Conservation (phyloP, 2,329 filamentous ascomycete species). For the Ophiosphaerella herpotricha region DNA sequence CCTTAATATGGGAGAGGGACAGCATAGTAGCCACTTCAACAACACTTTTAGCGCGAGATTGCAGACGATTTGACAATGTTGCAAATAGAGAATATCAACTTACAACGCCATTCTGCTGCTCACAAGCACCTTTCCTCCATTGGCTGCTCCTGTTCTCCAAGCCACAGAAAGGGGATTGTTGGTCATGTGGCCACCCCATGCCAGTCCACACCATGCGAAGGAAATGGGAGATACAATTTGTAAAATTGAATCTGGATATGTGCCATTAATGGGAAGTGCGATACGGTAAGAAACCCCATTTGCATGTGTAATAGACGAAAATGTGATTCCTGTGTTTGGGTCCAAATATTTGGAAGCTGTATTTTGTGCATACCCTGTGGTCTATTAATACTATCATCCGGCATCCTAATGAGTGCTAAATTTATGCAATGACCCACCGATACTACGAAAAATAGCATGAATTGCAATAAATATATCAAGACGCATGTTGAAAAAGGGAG, state of each 20-base stretch:
- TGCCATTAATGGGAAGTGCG: conserved; percentile 13
- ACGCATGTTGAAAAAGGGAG: no score
- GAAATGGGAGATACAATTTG: conserved; percentile 18
- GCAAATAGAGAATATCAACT: neutral
- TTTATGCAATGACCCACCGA: no score
- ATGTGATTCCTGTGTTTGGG: conserved; percentile 15
- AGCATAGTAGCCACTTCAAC: conserved; percentile 80
- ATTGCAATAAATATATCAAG: no score
- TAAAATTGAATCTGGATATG: conserved; percentile 19
- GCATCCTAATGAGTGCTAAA: no score
- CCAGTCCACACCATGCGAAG: conserved; percentile 23
- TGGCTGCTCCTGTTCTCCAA: conserved; percentile 14
- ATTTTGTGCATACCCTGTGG: neutral
- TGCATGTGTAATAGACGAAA: conserved; percentile 17
- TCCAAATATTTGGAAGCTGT: conserved; percentile 16
- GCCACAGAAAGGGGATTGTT: conserved; percentile 21
- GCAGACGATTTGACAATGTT: neutral
- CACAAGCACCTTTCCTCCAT: conserved; percentile 12
- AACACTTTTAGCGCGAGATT: neutral
- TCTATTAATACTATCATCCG: neutral
- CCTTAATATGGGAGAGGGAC: conserved; percentile 68
- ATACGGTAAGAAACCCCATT: conserved; percentile 22
- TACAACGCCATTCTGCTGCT: conserved; percentile 22
- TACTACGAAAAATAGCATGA: no score
- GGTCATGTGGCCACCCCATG: conserved; percentile 27